Conservation (phyloP, 1,284 basidiomycete genomes). For the Apiotrichum gracile region DNA sequence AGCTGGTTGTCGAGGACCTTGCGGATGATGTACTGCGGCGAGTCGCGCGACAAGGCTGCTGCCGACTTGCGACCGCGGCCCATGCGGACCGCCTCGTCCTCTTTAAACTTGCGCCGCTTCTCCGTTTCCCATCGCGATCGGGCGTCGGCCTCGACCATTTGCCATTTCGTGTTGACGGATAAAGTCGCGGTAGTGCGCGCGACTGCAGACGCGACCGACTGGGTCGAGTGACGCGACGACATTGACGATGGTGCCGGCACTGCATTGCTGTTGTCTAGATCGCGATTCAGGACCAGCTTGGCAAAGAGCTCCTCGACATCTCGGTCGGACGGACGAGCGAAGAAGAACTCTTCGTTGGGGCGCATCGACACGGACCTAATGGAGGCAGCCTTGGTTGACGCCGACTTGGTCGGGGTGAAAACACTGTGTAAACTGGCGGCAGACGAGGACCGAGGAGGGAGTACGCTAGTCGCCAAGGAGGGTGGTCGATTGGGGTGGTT, state of each 20-base stretch:
- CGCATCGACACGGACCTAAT: neutral
- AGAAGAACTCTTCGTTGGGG: slow-evolving; percentile 55
- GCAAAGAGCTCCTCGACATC: slow-evolving; percentile 74
- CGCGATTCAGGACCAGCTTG: slow-evolving; percentile 63
- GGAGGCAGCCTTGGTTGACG: neutral
- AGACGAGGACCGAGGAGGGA: slow-evolving; percentile 14
- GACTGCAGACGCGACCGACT: slow-evolving; percentile 17
- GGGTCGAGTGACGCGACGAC: slow-evolving; percentile 20
- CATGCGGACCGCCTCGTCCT: slow-evolving; percentile 53
- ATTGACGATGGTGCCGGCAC: slow-evolving; percentile 25
- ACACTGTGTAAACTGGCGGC: neutral
- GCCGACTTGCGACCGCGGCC: slow-evolving; percentile 50
- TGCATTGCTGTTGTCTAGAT: slow-evolving; percentile 47
- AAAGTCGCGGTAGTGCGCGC: slow-evolving; percentile 48
- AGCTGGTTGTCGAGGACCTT: slow-evolving; percentile 37
- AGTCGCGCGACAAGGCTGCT: slow-evolving; percentile 52
- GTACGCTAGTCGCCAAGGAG: neutral
- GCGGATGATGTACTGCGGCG: slow-evolving; percentile 60
- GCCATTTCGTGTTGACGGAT: slow-evolving; percentile 83
- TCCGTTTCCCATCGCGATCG: slow-evolving; percentile 65
- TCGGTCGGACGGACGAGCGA: slow-evolving; percentile 66
- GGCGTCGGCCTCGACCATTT: slow-evolving; percentile 74
- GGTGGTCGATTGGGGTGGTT: slow-evolving; percentile 7
- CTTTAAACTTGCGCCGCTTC: slow-evolving; percentile 55
- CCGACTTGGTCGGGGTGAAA: slow-evolving; percentile 7